phyloP scores from a whole-genome alignment of 2,329 filamentous ascomycete species.

The Phyllosticta citrichinensis region DNA sequence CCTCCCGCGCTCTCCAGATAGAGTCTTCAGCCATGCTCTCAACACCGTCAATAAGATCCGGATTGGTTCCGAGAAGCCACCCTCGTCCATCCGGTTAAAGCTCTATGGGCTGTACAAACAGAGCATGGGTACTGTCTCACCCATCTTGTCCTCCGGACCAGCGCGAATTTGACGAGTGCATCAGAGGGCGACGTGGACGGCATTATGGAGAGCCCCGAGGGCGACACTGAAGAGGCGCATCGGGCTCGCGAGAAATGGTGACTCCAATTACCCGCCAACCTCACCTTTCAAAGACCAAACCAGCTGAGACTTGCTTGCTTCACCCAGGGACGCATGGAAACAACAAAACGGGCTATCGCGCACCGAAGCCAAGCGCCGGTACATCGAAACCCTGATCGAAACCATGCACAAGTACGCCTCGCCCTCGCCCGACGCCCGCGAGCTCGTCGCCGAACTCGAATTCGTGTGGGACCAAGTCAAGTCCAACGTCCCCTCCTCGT shows the following conservation, averaged over 20 bases:
- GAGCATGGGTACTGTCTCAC: slow-evolving; percentile 58
- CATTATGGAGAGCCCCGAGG: slow-evolving; percentile 73
- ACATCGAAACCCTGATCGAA: slow-evolving; percentile 68
- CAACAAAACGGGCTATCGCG: slow-evolving; percentile 70
- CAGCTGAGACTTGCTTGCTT: slow-evolving; percentile 8
- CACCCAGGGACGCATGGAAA: slow-evolving; percentile 78
- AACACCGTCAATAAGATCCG: slow-evolving; percentile 98
- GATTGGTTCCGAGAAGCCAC: slow-evolving; percentile 81
- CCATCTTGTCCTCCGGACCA: not conserved
- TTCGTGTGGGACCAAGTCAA: slow-evolving; percentile 99
- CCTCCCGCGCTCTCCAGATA: slow-evolving; percentile 49
- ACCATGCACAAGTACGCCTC: slow-evolving; percentile 95
- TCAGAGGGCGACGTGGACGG: slow-evolving; percentile 86
- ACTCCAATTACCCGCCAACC: slow-evolving; percentile 12
- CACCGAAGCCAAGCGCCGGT: slow-evolving; percentile 49
- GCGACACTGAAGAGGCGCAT: slow-evolving; percentile 40
- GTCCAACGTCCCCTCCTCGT: slow-evolving; percentile 60
- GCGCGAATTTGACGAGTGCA: not conserved
- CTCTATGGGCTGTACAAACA: slow-evolving; percentile 99
- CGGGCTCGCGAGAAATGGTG: slow-evolving; percentile 59
- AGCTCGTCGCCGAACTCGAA: slow-evolving; percentile 88
- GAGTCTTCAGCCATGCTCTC: slow-evolving; percentile 97
- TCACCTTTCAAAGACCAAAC: slow-evolving; percentile 10
- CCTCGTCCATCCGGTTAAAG: slow-evolving; percentile 71
- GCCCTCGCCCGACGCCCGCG: slow-evolving; percentile 70